Evolutionary conservation across 805 yeast species (phyloP), one percentile per base, ranked within the genome.

Genomic region (Henningerozyma blattae): DNA sequence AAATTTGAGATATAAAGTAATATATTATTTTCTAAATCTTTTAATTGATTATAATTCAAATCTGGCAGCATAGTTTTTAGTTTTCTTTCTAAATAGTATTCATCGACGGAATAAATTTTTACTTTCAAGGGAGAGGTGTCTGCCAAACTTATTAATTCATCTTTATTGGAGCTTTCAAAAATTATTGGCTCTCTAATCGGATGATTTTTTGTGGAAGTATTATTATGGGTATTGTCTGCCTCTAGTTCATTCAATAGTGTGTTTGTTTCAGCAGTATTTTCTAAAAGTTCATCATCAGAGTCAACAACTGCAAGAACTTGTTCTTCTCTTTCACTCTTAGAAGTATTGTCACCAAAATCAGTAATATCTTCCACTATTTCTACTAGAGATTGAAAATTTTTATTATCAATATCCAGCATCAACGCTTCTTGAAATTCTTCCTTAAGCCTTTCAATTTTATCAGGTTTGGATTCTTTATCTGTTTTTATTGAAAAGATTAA

Each of bases 61-160:
- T 24, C 27, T 3, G 72, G 65, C n/a, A 80, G 50, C 0, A 61
- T 5, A 24, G 7, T 24, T 5, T 8, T 12, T 24, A 82, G 41
- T 32, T 65, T 62, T 37, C 72, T 61, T 33, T 72, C 72, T 2
- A 82, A 54, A 69, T 75, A 82, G 36, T 59, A 67, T 5, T 66
- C 57, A 34, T 65, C 70, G 15, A 73, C 59, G 3, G 62, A 61
- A 5, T 54, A 46, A 3, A 70, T 57, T 9, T 8, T 20, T 20
- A 20, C 24, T n/a, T n/a, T n/a, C n/a, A n/a, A n/a, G n/a, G n/a
- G n/a, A n/a, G n/a, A n/a, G n/a, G n/a, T n/a, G n/a, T n/a, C n/a
- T n/a, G n/a, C n/a, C n/a, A n/a, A n/a, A n/a, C n/a, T n/a, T n/a
- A n/a, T n/a, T n/a, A n/a, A n/a, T n/a, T n/a, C n/a, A n/a, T n/a